Conservation (phyloP, 2,329 filamentous ascomycete species). For the Neurospora crassa region DNA sequence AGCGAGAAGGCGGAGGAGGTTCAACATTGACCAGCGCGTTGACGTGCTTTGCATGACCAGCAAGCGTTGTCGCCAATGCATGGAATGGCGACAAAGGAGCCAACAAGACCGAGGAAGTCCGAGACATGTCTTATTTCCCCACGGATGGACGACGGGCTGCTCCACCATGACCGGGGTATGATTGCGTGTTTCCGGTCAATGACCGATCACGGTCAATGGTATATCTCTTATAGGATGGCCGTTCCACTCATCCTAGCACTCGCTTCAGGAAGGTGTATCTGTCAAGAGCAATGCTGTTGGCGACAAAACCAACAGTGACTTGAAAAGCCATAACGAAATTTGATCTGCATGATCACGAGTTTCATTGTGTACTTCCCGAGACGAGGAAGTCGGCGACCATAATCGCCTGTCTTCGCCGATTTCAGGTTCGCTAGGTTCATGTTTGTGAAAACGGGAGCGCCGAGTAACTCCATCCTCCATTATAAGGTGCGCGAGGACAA, state of each 20-base stretch:
- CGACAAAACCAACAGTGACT: neutral
- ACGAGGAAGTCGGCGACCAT: neutral
- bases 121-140: neutral
- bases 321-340: neutral
- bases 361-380: neutral
- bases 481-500: neutral
- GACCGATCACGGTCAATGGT: neutral
- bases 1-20: neutral
- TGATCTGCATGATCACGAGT: neutral
- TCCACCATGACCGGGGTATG: neutral
- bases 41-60: neutral
- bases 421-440: neutral
- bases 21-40: neutral
- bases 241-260: neutral
- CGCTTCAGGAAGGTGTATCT: neutral
- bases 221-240: neutral
- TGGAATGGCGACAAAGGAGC: neutral
- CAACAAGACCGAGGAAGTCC: neutral
- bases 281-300: neutral
- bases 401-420: neutral
- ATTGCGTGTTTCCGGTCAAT: neutral
- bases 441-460: neutral
- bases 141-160: neutral
- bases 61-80: neutral
- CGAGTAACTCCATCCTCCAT: neutral